These are phyloP conservation scores for Epichloe elymi DNA, from an alignment of 2,329 filamentous ascomycete species.

Conservation along the genomic window DNA sequence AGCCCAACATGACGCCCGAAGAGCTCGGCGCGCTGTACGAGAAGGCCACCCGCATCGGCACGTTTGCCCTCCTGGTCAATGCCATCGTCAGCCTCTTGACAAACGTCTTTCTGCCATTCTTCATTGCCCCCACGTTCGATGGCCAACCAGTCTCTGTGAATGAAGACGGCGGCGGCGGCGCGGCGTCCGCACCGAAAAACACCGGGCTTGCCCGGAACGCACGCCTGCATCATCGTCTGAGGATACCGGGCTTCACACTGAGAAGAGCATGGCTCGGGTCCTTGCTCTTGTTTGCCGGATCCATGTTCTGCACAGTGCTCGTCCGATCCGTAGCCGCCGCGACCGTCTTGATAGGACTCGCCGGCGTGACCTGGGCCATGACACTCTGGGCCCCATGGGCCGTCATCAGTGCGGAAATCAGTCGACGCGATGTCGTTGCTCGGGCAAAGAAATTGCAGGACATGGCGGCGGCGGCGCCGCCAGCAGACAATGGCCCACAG, in stretches of 20 bases:
- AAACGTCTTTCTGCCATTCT: conserved; percentile 73
- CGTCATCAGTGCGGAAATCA: conserved; percentile 86
- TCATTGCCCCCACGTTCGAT: conserved; percentile 72
- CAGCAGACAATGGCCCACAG: background rate
- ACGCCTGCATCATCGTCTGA: conserved; percentile 47
- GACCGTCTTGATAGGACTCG: conserved; percentile 63
- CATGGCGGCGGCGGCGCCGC: conserved; percentile 3
- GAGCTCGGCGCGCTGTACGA: conserved; percentile 76
- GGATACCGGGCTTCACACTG: conserved; percentile 74
- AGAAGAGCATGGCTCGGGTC: conserved; percentile 78
- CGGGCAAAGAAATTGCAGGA: conserved; percentile 24
- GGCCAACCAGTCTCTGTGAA: conserved; percentile 18
- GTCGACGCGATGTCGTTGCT: conserved; percentile 55
- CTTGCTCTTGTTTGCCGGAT: conserved; percentile 67
- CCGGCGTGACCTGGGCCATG: conserved; percentile 85
- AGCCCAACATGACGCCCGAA: conserved; percentile 62
- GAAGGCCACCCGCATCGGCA: conserved; percentile 72
- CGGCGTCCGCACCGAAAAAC: background rate
- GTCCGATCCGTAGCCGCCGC: conserved; percentile 59
- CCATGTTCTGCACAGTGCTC: conserved; percentile 75
- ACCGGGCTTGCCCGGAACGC: conserved; percentile 16
- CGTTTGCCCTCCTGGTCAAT: conserved; percentile 79
- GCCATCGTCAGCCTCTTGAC: conserved; percentile 71
- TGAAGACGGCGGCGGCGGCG: background rate
- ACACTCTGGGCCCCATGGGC: conserved; percentile 93